Base-by-base conservation (phyloP, 1,284 basidiomycete species). In the Bondarzewia mesenterica region DNA sequence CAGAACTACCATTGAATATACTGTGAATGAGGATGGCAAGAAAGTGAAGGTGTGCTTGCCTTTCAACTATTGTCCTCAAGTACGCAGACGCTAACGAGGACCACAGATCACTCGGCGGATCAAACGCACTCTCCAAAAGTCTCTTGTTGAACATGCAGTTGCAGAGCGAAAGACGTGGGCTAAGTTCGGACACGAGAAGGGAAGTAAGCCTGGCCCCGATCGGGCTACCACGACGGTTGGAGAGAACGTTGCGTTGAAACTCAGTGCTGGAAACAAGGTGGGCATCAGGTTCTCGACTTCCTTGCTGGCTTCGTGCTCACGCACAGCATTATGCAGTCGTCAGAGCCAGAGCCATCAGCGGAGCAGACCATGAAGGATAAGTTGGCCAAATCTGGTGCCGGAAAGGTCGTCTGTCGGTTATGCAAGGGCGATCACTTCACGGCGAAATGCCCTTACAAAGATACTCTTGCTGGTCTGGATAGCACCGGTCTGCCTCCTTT, bases 371-470 rank as follows among this genome's bases (percentile, higher is more conserved):
- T 89, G 59, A 93, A 91, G 67, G 68, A 67, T 25, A 79, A 82
- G 57, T 79, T 90, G 23, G 80, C 69, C 7, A 78, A 77, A 52
- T 75, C 78, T 2, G 93, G 91, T 58, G 80, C 77, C 15, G 93
- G 93, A 65, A 92, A 93, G 61, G 91, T 99, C 54, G 73, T 80
- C 46, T 99, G 95, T 77, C 82, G 96, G 59, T 71, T 96, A 51
- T 99, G 96, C 73, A 93, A 95, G 66, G 95, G 95, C 50, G 89
- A 89, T 58, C 96, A 99, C 72, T 99, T 94, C 69, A 99, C 96
- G 10, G 89, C 93, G 53, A 93, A 94, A 67, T 99, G 96, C 78
- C 96, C 96, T 10, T 96, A 96, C 80, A 96, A 93, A 69, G 94
- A 98, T 58, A 89, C 90, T 18, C 80, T 92, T 10, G 80, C 87